Percentiles rank a stretch among this genome's conserved stretches.
Conservation (phyloP, 768 basidiomycete genomes). For the Termitomyces sp. region DNA sequence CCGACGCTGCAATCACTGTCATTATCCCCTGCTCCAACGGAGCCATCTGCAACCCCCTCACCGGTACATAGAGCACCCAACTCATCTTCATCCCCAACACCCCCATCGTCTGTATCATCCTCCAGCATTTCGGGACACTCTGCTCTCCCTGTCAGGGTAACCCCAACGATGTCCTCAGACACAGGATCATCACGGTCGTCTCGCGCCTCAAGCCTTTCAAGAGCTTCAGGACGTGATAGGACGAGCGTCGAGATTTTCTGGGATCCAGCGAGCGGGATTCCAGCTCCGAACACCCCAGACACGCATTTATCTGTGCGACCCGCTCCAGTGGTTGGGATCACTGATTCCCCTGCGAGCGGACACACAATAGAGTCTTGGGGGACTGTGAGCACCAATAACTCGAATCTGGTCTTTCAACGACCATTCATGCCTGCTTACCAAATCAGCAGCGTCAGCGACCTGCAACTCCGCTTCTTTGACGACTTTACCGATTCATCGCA, state of each 20-base stretch:
- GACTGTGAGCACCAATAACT: constrained; percentile 3
- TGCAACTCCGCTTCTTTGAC: constrained; percentile 4
- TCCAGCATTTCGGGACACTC: background rate
- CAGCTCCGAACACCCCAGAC: background rate
- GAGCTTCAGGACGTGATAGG: background rate
- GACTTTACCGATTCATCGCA: background rate
- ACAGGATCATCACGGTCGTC: background rate
- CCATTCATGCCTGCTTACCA: constrained; percentile 5
- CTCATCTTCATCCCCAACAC: background rate
- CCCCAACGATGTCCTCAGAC: background rate
- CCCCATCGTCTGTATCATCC: background rate
- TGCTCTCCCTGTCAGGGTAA: background rate
- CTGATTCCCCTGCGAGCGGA: background rate
- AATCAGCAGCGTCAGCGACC: constrained; percentile 5
- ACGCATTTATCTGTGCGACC: background rate
- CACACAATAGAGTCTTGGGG: constrained; percentile 8
- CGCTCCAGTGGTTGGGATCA: background rate
- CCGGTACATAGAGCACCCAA: background rate
- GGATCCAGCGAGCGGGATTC: background rate
- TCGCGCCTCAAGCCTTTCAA: background rate
- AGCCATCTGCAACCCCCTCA: background rate
- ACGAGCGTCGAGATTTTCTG: background rate
- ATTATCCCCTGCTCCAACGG: background rate
- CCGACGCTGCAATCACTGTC: background rate
- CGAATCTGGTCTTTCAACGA: background rate